These are phyloP conservation scores for Geranium rotundifolium DNA, from an alignment of 345 rosid genomes.

Conservation along the genomic window DNA sequence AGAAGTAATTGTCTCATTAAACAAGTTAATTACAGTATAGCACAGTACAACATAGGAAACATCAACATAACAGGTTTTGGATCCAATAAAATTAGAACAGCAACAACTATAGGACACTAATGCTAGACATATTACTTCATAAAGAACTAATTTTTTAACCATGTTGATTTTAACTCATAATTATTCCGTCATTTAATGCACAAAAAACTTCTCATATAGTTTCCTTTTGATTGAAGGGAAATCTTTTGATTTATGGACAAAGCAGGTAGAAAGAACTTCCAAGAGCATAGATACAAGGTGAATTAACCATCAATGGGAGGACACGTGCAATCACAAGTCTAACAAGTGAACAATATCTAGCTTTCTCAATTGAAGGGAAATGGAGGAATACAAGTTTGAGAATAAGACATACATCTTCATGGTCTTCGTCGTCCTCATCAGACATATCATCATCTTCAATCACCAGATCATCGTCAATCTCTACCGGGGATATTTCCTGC, in stretches of 20 bases:
- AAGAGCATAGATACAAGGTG: too few species aligned
- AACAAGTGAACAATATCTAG: neutral
- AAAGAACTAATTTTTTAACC: slow-evolving; percentile 11
- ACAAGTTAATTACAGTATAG: neutral
- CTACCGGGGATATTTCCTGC: slow-evolving; percentile 76
- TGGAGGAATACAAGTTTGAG: neutral
- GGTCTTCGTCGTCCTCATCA: slow-evolving; percentile 87
- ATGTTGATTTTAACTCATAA: too few species aligned
- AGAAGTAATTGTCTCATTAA: neutral
- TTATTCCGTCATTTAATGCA: too few species aligned
- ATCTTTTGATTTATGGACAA: too few species aligned
- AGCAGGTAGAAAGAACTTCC: too few species aligned
- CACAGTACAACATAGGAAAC: too few species aligned
- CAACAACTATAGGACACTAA: neutral
- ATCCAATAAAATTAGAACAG: neutral
- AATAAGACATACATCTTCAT: slow-evolving; percentile 66
- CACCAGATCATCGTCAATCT: slow-evolving; percentile 87
- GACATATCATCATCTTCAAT: slow-evolving; percentile 95
- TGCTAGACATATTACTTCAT: slow-evolving; percentile 6
- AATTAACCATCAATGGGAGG: neutral
- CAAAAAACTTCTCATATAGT: too few species aligned
- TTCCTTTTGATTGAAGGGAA: too few species aligned
- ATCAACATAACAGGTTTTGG: too few species aligned
- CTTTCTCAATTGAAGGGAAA: neutral
- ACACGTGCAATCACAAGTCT: neutral